Evolutionary conservation across 148 eudicot genomes (phyloP), one percentile per base, ranked within the genome.

Genomic region (Cornus florida): DNA sequence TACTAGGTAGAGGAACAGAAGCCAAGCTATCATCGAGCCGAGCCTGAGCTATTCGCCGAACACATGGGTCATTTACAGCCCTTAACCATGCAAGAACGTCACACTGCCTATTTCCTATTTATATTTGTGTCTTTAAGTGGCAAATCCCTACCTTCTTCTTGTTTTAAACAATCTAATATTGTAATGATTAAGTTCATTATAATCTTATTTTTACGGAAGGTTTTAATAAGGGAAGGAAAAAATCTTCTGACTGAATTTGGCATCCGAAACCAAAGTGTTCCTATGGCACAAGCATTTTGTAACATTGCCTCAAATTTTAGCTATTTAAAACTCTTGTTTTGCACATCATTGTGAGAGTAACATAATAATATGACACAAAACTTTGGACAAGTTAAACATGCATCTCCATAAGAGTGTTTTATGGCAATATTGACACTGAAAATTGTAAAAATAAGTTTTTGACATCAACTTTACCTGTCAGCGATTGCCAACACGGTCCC

Each of bases 401-500:
- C 4, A 53, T 53, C 19, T 53, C 19, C 59, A 53, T 53, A 53
- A 48, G 28, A 28, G 28, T 28, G 28, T 28, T 76, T 48, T 48
- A 16, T 46, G n/a, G 38, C 65, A 66, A 62, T 5, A 62, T 13
- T 53, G 59, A 62, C 66, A 20, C 66, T n/a, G 12, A 3, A 72
- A 72, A 64, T 32, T 28, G 53, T 33, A 67, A 76, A 75, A 10
- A 65, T 17, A 43, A 75, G 70, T 59, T 64, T 35, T 57, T 22
- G 6, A 33, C 19, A 75, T 75, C 57, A 19, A 72, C 48, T 50
- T 66, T 53, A 94, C 99, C 97, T 92, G 88, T 96, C 97, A 67
- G 98, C 92, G 83, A 96, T 84, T 53, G 99, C 90, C 84, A 96
- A 85, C 77, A 85, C 85, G 80, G 83, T 89, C 79, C 99, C 99